Base-by-base conservation (phyloP, 495 filamentous ascomycete species). In the Talaromyces thailandensis region DNA sequence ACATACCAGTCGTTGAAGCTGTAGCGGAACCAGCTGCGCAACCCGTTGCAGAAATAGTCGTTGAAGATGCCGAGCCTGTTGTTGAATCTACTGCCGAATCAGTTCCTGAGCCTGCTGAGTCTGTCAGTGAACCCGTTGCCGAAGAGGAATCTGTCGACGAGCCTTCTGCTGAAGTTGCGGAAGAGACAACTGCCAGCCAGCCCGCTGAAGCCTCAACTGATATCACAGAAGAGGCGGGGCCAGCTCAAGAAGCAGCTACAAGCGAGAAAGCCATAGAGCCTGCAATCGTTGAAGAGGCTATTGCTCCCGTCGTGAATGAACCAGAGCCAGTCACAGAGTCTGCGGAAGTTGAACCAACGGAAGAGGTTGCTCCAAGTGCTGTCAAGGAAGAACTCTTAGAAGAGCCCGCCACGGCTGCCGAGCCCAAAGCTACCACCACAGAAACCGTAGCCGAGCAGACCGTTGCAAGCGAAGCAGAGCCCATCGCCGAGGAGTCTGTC, bases 381-480 rank as follows among this genome's bases (percentile, higher is more conserved):
- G 43, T 9, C n/a, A 48, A 48, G 43, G 43, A 48, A 48, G 43
- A 48, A 18, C 43, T 48, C 6, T 18, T 18, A 9, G 43, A 48
- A 48, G 43, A 48, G 21, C 43, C 43, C 7, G 43, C 18, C 43
- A 48, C 7, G 18, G n/a, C 4, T 21, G 43, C 43, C 21, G 43
- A 48, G 18, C 43, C 61, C 53, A 40, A 63, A 63, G 35, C 55
- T 37, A 7, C 61, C 55, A 24, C 61, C 50, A 11, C 25, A 0
- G 35, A 58, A 62, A 14, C 29, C 0, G 18, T 53, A 53, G 23
- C 18, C 4, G 50, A 28, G 24, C 23, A 24, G 0, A 14, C 4
- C 1, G 23, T 53, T 26, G 50, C 9, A 24, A 53, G 24, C 5
- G 55, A 57, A 35, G 16, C 12, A 18, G 31, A 24, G 2, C 28